Evolutionary conservation across 192 early-diverging fungal genomes (phyloP).

Genomic region (Gonapodya sp.): DNA sequence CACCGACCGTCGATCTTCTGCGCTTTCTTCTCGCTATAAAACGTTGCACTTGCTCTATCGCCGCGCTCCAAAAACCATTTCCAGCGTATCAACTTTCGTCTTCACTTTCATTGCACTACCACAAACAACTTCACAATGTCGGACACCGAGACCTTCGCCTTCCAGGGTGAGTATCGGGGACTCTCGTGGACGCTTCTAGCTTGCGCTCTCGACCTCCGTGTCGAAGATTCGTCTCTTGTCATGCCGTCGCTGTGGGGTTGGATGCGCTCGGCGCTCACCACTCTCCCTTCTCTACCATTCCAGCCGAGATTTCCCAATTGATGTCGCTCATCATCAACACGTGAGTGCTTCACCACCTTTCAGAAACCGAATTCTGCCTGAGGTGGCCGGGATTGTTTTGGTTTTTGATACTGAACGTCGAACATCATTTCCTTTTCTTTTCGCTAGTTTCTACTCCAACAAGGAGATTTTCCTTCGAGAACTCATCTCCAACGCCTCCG

Average conservation of each 20-base stretch:
- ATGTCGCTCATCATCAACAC: slow-evolving; percentile 99
- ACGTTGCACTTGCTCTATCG: too few relatives aligned
- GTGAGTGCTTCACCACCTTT: not conserved
- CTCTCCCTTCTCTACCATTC: too few relatives aligned
- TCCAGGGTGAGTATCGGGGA: slow-evolving; percentile 29
- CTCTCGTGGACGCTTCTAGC: too few relatives aligned
- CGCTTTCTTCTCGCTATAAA: not conserved
- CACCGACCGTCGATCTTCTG: not conserved
- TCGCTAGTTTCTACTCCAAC: slow-evolving; percentile 75
- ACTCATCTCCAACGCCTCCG: slow-evolving; percentile 88
- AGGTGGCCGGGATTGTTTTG: not conserved
- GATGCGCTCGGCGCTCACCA: too few relatives aligned
- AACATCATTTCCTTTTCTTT: not conserved
- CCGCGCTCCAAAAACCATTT: too few relatives aligned
- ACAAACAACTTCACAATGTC: slow-evolving; percentile 5
- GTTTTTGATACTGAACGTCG: too few relatives aligned
- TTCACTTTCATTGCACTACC: not conserved
- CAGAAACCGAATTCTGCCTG: not conserved
- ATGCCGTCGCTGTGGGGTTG: too few relatives aligned
- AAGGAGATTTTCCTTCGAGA: slow-evolving; percentile 99
- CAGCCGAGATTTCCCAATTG: slow-evolving; percentile 99
- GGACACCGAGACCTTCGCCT: slow-evolving; percentile 69
- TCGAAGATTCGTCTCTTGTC: not conserved
- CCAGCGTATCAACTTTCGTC: not conserved
- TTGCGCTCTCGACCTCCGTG: not conserved